These are phyloP conservation scores for Salix viminalis DNA, from an alignment of 345 rosid species.

Conservation along the genomic window DNA sequence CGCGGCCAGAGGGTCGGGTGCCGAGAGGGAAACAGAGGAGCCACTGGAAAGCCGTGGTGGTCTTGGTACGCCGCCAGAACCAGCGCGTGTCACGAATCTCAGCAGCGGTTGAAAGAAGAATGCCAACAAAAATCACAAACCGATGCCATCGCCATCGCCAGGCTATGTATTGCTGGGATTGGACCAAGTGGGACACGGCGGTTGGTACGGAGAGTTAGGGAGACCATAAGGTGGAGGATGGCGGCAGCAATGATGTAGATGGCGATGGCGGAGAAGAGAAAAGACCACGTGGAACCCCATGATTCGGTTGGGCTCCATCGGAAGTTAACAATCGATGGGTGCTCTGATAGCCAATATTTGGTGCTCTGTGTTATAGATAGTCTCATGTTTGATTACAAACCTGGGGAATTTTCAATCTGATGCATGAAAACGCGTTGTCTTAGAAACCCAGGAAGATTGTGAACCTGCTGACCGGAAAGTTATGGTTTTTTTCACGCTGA, in stretches of 20 bases:
- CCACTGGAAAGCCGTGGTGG: slow-evolving; percentile 44
- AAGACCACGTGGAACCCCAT: slow-evolving; percentile 88
- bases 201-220: slow-evolving; percentile 17
- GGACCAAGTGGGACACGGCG: slow-evolving; percentile 18
- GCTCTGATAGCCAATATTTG: slow-evolving; percentile 40
- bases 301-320: slow-evolving; percentile 83
- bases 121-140: slow-evolving; percentile 15
- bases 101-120: slow-evolving; percentile 16
- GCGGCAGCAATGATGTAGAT: slow-evolving; percentile 39
- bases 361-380: neutral
- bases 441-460: neutral
- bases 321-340: slow-evolving; percentile 67
- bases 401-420: neutral
- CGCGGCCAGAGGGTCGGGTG: slow-evolving; percentile 84
- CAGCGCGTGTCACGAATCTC: slow-evolving; percentile 28
- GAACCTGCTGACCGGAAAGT: too few relatives aligned
- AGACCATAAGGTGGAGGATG: slow-evolving; percentile 16
- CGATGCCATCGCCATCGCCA: slow-evolving; percentile 6
- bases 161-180: slow-evolving; percentile 25
- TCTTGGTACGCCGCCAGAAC: slow-evolving; percentile 20
- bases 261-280: slow-evolving; percentile 56
- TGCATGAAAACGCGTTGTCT: neutral
- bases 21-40: slow-evolving; percentile 90
- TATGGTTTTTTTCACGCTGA: too few relatives aligned
- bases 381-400: neutral